Base-by-base conservation (phyloP, 257 asterid species). In the Thymus quinquecostatus region DNA sequence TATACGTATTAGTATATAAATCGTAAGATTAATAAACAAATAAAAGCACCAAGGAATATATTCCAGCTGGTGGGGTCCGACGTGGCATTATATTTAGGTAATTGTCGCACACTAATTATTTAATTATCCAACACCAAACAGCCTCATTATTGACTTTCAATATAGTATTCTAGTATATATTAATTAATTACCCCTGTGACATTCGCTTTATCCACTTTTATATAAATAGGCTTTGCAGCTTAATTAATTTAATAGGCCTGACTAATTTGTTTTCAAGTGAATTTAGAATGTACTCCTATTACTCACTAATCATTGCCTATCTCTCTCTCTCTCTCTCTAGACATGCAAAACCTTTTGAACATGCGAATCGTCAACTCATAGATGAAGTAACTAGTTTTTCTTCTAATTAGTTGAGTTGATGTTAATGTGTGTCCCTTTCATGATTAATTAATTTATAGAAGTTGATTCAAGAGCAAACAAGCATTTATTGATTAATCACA, bases 71-170 rank as follows among this genome's bases (percentile, higher is more conserved):
- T 58, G 41, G 75, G 70, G 53, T 30, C 49, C 51, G 38, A 36
- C 34, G 50, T 60, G 49, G 50, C 54, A 30, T 40, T 2, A 14
- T 53, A 21, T 40, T 43, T 64, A 57, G 51, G 10, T 32, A 41
- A 44, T 75, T 41, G 53, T 3, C 21, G 32, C 32, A 41, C 27
- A 50, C 8, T 9, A 29, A 48, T 77, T 21, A 28, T 38, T 56
- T 64, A 64, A 77, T 40, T 14, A 6, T 10, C 3, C 21, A 21
- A 21, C 21, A 21, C 21, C 21, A 29, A 10, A 71, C 27, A 58
- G 54, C 66, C 66, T 77, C 70, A 71, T 57, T 28, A 65, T 71
- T 77, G 81, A 64, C 72, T 60, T 64, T 1, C 21, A 57, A 56
- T 21, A 21, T 21, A 33, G 45, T 62, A 38, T 61, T 68, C 48